A percentile compares a stretch with the other conserved stretches of the same genome.
phyloP scores from a whole-genome alignment of 1,284 basidiomycete species.

The Taiwanofungus camphoratus region DNA sequence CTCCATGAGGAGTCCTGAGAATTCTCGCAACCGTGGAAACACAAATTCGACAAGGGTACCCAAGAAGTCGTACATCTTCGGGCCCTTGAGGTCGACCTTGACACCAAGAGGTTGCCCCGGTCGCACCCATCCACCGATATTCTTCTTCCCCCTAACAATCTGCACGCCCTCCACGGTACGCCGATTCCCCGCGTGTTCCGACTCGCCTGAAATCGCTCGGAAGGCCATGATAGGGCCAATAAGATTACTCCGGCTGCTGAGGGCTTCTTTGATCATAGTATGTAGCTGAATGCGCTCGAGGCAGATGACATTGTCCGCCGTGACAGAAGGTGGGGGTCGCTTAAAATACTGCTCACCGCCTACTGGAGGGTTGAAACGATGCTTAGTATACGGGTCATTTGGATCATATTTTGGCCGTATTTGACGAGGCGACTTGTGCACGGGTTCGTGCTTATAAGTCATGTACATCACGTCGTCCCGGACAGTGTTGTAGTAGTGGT shows the following conservation, averaged over 20 bases:
- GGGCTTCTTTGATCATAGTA: slow-evolving; percentile 77
- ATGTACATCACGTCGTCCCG: slow-evolving; percentile 92
- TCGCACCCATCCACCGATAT: slow-evolving; percentile 84
- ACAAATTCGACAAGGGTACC: slow-evolving; percentile 90
- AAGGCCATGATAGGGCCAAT: slow-evolving; percentile 84
- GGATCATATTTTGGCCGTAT: slow-evolving; percentile 73
- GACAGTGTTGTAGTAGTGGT: slow-evolving; percentile 84
- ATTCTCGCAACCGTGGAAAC: slow-evolving; percentile 88
- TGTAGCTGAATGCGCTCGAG: slow-evolving; percentile 86
- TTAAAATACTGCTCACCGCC: slow-evolving; percentile 67
- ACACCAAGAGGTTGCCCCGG: slow-evolving; percentile 81
- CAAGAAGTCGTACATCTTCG: slow-evolving; percentile 93
- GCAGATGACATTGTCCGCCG: slow-evolving; percentile 61
- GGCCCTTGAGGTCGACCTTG: slow-evolving; percentile 86
- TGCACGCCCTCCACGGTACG: slow-evolving; percentile 73
- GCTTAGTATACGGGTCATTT: slow-evolving; percentile 72
- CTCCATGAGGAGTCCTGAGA: slow-evolving; percentile 75
- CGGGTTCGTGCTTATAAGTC: slow-evolving; percentile 78
- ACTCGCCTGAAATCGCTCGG: slow-evolving; percentile 85
- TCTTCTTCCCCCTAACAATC: slow-evolving; percentile 74
- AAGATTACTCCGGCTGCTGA: slow-evolving; percentile 72
- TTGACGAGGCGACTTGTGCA: slow-evolving; percentile 47
- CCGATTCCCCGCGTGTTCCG: slow-evolving; percentile 61
- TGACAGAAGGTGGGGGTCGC: slow-evolving; percentile 58
- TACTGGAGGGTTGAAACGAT: slow-evolving; percentile 67